Conservation (phyloP, 352 stramenopile genomes). For the Pythium pectinolyticum region DNA sequence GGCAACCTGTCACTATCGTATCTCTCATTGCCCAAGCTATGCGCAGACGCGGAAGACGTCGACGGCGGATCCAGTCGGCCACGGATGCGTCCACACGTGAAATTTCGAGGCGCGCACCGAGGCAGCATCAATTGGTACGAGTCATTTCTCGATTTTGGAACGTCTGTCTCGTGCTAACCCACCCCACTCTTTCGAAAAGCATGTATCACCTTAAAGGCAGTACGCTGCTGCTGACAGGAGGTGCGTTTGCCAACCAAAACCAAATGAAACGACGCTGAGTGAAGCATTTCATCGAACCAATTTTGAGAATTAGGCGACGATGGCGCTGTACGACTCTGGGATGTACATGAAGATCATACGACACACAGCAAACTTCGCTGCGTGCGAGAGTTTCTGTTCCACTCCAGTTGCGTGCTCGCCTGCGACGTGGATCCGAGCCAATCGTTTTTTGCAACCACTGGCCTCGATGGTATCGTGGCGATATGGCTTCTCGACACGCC, state of each 20-base stretch:
- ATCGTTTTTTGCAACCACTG: conserved; percentile 31
- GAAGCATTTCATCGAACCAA: too few relatives aligned
- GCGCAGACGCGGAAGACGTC: background rate
- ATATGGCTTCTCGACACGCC: conserved; percentile 24
- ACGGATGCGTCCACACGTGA: conserved; percentile 15
- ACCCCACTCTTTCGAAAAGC: background rate
- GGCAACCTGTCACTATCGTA: conserved; percentile 17
- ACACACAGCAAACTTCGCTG: conserved; percentile 6
- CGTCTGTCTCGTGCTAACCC: too few relatives aligned
- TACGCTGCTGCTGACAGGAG: conserved; percentile 11
- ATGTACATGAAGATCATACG: conserved; percentile 15
- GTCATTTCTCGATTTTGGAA: too few relatives aligned
- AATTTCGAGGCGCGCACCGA: conserved; percentile 15
- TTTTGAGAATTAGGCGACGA: conserved; percentile 25
- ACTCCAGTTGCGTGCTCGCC: conserved; percentile 35
- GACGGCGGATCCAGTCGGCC: background rate
- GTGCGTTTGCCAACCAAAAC: too few relatives aligned
- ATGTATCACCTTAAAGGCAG: conserved; percentile 7
- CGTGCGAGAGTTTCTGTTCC: conserved; percentile 12
- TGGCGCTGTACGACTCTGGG: conserved; percentile 15
- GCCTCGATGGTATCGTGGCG: conserved; percentile 42
- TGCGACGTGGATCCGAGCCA: conserved; percentile 61
- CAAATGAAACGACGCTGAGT: too few relatives aligned
- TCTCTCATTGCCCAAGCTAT: conserved; percentile 1
- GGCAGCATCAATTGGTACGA: conserved; percentile 25